These are phyloP conservation scores for Colletotrichum sp. DNA, from an alignment of 2,329 filamentous ascomycete genomes.

Conservation along the genomic window DNA sequence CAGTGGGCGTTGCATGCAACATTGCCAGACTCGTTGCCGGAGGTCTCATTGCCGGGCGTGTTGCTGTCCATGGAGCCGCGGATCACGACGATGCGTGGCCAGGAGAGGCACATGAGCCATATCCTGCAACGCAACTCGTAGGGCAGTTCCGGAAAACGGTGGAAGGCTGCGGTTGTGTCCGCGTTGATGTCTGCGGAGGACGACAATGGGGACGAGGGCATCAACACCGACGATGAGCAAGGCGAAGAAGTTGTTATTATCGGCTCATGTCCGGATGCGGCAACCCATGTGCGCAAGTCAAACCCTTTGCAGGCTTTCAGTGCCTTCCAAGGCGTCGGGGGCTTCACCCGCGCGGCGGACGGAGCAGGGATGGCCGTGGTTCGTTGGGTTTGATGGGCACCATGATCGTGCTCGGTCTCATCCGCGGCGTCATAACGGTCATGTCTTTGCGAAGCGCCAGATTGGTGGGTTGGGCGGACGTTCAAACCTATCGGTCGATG, in stretches of 20 bases:
- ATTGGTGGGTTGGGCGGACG: not conserved
- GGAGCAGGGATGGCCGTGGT: not conserved
- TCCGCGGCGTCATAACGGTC: not conserved
- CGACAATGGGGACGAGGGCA: not conserved
- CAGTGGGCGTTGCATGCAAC: conserved; percentile 14
- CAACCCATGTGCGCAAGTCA: conserved; percentile 14
- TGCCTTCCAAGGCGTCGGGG: not conserved
- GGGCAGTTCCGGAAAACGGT: conserved; percentile 18
- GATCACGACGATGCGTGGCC: conserved; percentile 21
- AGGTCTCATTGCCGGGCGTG: not conserved
- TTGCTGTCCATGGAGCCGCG: conserved; percentile 3
- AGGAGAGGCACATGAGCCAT: conserved; percentile 21
- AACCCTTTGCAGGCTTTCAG: conserved; percentile 5
- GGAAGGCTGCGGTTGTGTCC: not conserved
- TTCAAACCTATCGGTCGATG: not conserved
- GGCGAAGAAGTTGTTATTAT: not conserved
- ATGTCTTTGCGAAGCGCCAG: not conserved
- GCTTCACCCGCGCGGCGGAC: not conserved
- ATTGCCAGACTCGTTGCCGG: conserved; percentile 14
- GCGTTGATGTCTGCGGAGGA: not conserved
- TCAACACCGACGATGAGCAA: not conserved
- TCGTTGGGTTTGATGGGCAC: not conserved
- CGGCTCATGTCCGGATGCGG: not conserved
- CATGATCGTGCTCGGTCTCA: not conserved
- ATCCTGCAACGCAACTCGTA: conserved; percentile 22